Evolutionary conservation across 768 basidiomycete genomes (phyloP), one percentile per base, ranked within the genome.

Genomic region (Amylocystis lapponica): DNA sequence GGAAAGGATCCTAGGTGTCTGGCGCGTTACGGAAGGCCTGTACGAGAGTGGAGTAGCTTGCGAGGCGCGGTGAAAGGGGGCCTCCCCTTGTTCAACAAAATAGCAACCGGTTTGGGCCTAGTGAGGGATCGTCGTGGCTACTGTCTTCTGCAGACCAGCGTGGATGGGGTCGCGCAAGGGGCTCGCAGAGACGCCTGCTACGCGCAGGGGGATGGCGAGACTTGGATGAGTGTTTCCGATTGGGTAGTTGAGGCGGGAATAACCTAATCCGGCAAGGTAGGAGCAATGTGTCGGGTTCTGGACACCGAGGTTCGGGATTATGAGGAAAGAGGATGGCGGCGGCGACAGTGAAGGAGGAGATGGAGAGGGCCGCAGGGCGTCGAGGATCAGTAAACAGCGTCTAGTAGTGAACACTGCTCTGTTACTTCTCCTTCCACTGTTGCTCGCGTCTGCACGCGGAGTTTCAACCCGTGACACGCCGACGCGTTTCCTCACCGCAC

Each of bases 51-150:
- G 31, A 34, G 27, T 12, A 35, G 35, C 42, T 46, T 43, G 40
- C 49, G 47, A 27, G 29, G 48, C 49, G 48, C 16, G 20, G 27
- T 27, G 16, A 43, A 45, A 38, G 37, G 29, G 30, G 49, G 47
- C 29, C 36, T 45, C 36, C 41, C 46, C 54, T 55, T 52, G 51
- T 52, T 46, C 38, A 37, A 39, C 46, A 49, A 53, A 49, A 47
- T 41, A 45, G 43, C 46, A 45, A 47, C 41, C 48, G 40, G 31
- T 43, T 53, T 49, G 31, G 46, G 52, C 38, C 45, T 56, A 56
- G 52, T 23, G 29, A 32, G 29, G 19, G 36, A 27, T 37, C 36
- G 32, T 32, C 31, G 17, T 17, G 23, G 31, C 7, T 17, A 33
- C 34, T 23, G 41, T 17, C 14, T 17, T 37, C 22, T 37, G 36